Evolutionary conservation across 2,329 filamentous ascomycete species (phyloP).

Genomic region (Gyromitra esculenta): DNA sequence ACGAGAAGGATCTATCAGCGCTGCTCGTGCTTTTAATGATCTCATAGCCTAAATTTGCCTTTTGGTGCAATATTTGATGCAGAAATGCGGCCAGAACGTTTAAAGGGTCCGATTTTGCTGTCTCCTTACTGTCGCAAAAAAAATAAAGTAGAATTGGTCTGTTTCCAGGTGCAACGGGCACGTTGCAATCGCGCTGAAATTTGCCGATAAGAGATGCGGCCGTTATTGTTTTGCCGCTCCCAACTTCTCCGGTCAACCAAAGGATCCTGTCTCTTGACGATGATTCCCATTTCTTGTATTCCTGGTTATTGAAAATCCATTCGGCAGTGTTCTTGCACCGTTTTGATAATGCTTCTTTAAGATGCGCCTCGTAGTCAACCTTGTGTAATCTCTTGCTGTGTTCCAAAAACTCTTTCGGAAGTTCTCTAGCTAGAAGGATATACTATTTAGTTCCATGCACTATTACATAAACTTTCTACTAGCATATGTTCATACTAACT

Average conservation of each 20-base stretch:
- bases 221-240: slow-evolving; percentile 38
- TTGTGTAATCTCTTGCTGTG: slow-evolving; percentile 23
- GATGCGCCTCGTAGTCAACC: slow-evolving; percentile 31
- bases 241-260: slow-evolving; percentile 33
- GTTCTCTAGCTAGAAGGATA: neutral
- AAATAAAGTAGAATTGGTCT: slow-evolving; percentile 22
- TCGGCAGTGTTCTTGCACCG: slow-evolving; percentile 2
- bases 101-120: slow-evolving; percentile 19
- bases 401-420: neutral
- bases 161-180: neutral
- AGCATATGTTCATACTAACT: slow-evolving; percentile 14
- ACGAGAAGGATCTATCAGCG: neutral
- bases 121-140: slow-evolving; percentile 36
- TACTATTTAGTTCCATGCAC: neutral
- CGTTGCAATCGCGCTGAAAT: neutral
- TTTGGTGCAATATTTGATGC: slow-evolving; percentile 20
- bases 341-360: slow-evolving; percentile 2
- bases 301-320: slow-evolving; percentile 7
- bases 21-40: neutral
- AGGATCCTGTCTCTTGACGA: neutral
- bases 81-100: slow-evolving; percentile 26
- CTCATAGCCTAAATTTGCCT: neutral
- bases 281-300: slow-evolving; percentile 10
- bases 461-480: neutral
- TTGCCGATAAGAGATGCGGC: slow-evolving; percentile 13